Evolutionary conservation across 2,329 filamentous ascomycete genomes (phyloP).

Genomic region (Cryphonectria carpinicola): DNA sequence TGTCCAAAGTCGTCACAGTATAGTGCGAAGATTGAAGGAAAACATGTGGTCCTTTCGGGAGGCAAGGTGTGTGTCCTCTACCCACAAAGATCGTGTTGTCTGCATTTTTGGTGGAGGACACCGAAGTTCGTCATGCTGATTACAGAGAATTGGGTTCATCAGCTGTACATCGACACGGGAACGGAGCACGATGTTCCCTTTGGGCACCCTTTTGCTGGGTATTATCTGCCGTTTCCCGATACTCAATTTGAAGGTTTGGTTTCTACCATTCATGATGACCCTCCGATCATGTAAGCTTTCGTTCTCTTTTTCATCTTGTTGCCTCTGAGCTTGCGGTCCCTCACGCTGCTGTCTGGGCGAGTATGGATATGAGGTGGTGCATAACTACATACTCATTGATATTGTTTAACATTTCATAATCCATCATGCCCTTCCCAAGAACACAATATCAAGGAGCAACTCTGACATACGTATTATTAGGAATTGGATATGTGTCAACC

Average conservation of each 20-base stretch:
- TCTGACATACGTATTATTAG: constrained; percentile 8
- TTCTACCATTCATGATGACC: constrained; percentile 52
- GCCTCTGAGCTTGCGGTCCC: background rate
- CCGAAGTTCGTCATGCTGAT: background rate
- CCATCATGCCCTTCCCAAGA: background rate
- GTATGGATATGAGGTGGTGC: background rate
- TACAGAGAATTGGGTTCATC: constrained; percentile 23
- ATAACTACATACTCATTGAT: background rate
- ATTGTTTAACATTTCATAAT: too few relatives aligned
- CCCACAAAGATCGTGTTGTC: background rate
- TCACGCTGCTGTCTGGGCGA: too few relatives aligned
- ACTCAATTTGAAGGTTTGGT: constrained; percentile 50
- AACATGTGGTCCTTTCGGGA: constrained; percentile 49
- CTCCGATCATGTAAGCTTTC: constrained; percentile 44
- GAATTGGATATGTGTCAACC: constrained; percentile 56
- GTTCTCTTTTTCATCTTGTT: background rate
- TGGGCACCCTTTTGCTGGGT: constrained; percentile 59
- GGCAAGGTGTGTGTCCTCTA: constrained; percentile 41
- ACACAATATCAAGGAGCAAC: background rate
- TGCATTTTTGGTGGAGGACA: background rate
- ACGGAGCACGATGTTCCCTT: constrained; percentile 35
- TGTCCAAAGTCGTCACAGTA: constrained; percentile 51
- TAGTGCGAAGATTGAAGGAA: constrained; percentile 48
- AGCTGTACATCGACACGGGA: constrained; percentile 53
- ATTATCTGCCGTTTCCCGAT: constrained; percentile 62